Evolutionary conservation across 2,329 filamentous ascomycete genomes (phyloP).

Genomic region (Cadophora malorum): DNA sequence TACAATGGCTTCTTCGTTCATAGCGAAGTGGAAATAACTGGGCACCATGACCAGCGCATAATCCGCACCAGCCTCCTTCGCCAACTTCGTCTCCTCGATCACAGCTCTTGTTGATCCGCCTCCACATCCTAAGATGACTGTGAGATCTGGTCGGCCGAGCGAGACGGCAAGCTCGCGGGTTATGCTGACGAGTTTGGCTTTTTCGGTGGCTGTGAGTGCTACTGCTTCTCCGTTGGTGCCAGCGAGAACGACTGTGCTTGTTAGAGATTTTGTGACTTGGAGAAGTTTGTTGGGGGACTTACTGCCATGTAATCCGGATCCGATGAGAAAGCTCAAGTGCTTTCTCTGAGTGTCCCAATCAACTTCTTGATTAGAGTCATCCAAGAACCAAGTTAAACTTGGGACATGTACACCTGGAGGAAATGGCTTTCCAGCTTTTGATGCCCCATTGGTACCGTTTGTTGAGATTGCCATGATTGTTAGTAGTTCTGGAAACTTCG

Average conservation of each 20-base stretch:
- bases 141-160: conserved; percentile 41
- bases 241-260: conserved; percentile 21
- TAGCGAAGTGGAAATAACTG: conserved; percentile 50
- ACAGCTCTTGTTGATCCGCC: conserved; percentile 50
- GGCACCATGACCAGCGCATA: conserved; percentile 49
- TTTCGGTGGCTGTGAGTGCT: conserved; percentile 49
- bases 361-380: conserved; percentile 30
- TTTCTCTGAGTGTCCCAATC: conserved; percentile 33
- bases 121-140: conserved; percentile 51
- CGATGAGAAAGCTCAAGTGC: conserved; percentile 33
- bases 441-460: not conserved
- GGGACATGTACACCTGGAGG: conserved; percentile 35
- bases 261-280: not conserved
- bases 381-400: conserved; percentile 33
- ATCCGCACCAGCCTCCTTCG: conserved; percentile 48
- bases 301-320: conserved; percentile 36
- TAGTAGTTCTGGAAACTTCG: not conserved
- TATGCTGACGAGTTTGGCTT: conserved; percentile 48
- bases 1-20: conserved; percentile 55
- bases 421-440: conserved; percentile 27
- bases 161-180: conserved; percentile 47
- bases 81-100: conserved; percentile 48
- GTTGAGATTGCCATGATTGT: not conserved
- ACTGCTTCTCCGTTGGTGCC: conserved; percentile 55
- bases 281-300: conserved; percentile 5